These are phyloP conservation scores for Ceratobasidium papillatum DNA, from an alignment of 1,284 basidiomycete species.

Conservation along the genomic window DNA sequence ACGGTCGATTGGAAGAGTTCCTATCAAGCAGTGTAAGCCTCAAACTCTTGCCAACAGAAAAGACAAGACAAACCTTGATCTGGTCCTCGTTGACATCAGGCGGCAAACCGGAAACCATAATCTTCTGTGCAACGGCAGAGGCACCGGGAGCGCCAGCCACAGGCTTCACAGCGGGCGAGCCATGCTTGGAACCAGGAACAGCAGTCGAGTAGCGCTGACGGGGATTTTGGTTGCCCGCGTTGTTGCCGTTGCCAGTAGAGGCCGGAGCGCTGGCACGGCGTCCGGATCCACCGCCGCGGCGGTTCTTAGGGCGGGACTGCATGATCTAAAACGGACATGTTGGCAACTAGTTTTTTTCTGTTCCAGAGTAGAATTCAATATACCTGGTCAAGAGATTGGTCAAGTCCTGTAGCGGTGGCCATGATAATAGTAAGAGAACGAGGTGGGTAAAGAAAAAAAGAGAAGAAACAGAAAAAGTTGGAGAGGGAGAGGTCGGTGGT, in stretches of 20 bases:
- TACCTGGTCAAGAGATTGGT: conserved; percentile 92
- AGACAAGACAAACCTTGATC: conserved; percentile 74
- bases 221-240: conserved; percentile 39
- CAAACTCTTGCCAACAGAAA: background rate
- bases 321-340: conserved; percentile 68
- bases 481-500: conserved; percentile 2
- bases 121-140: conserved; percentile 75
- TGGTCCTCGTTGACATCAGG: conserved; percentile 93
- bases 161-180: conserved; percentile 18
- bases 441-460: background rate
- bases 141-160: conserved; percentile 45
- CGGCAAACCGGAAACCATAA: conserved; percentile 96
- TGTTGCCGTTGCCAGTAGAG: conserved; percentile 29
- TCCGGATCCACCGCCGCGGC: conserved; percentile 55
- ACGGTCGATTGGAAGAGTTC: conserved; percentile 94
- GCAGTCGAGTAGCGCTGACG: conserved; percentile 47
- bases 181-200: conserved; percentile 36
- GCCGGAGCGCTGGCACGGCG: conserved; percentile 41
- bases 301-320: conserved; percentile 50
- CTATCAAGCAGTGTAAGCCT: conserved; percentile 56
- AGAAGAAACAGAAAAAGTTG: background rate
- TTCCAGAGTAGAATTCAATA: conserved; percentile 49
- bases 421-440: conserved; percentile 43
- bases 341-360: background rate
- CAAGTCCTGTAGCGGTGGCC: conserved; percentile 60